Conservation (phyloP, 805 yeast species). For the Candida succiphila region DNA sequence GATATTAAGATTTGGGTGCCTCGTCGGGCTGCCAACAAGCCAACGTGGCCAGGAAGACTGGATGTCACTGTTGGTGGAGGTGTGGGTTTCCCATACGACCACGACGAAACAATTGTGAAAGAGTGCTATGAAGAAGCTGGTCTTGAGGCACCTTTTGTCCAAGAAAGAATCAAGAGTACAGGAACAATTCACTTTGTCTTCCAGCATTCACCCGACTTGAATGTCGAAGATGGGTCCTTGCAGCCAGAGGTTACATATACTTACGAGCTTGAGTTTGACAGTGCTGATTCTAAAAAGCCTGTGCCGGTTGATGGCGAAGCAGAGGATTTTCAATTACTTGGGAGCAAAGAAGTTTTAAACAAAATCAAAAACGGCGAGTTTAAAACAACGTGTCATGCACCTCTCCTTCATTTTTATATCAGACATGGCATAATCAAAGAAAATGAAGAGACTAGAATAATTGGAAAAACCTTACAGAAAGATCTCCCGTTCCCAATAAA, state of each 20-base stretch:
- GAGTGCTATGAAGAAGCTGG: conserved; percentile 93
- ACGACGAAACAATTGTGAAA: conserved; percentile 68
- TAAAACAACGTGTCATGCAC: conserved; percentile 82
- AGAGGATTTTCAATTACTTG: conserved; percentile 57
- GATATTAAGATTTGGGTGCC: conserved; percentile 74
- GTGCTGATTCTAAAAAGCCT: conserved; percentile 37
- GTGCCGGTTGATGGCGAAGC: conserved; percentile 68
- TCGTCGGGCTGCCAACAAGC: conserved; percentile 62
- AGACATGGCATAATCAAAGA: conserved; percentile 85
- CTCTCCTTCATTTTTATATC: conserved; percentile 76
- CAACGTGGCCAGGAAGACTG: conserved; percentile 83
- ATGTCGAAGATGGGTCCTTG: conserved; percentile 41
- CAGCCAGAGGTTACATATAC: conserved; percentile 87
- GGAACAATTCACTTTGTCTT: conserved; percentile 68
- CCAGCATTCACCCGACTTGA: conserved; percentile 13
- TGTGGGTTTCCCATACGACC: conserved; percentile 68
- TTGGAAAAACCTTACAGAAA: too few relatives aligned
- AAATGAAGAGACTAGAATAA: too few relatives aligned
- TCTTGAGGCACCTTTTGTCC: conserved; percentile 41
- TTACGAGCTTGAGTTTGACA: conserved; percentile 58
- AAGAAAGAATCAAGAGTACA: conserved; percentile 29
- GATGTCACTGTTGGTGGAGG: conserved; percentile 98
- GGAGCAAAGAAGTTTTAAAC: conserved; percentile 42
- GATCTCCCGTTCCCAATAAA: too few relatives aligned
- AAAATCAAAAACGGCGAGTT: conserved; percentile 52